Evolutionary conservation across 805 yeast genomes (phyloP).

Genomic region (Deakozyma indianensis): DNA sequence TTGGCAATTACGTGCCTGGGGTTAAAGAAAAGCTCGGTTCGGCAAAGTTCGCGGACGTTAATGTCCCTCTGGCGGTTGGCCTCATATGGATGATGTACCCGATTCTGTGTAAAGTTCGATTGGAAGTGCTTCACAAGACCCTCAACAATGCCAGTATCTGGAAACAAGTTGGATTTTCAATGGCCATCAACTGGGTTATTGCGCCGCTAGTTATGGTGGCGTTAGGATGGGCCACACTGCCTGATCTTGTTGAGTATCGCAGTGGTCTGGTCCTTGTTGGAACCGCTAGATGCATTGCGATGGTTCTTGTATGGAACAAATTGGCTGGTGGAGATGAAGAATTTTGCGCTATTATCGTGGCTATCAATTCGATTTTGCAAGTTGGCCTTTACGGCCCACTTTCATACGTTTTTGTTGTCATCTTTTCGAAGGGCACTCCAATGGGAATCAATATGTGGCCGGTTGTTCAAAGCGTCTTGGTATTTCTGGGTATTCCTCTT

Average conservation of each 20-base stretch:
- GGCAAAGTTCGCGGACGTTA: conserved; percentile 14
- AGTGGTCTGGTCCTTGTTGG: conserved; percentile 47
- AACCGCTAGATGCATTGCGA: conserved; percentile 45
- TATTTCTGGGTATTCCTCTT: conserved; percentile 41
- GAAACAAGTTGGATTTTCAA: conserved; percentile 25
- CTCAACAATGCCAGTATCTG: conserved; percentile 13
- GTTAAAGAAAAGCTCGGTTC: conserved; percentile 9
- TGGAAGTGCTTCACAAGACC: conserved; percentile 28
- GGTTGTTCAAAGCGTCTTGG: conserved; percentile 36
- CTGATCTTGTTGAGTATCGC: conserved; percentile 34
- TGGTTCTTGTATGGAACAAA: conserved; percentile 47
- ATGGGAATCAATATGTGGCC: conserved; percentile 19
- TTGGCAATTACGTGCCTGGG: conserved; percentile 14
- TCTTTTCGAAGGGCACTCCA: conserved; percentile 20
- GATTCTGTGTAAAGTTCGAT: conserved; percentile 38
- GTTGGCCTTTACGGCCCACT: conserved; percentile 39
- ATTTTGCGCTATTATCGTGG: conserved; percentile 38
- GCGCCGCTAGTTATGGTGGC: conserved; percentile 45
- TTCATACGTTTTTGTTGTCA: conserved; percentile 32
- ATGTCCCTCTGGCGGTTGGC: conserved; percentile 27
- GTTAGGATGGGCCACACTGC: conserved; percentile 37
- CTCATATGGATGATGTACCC: conserved; percentile 44
- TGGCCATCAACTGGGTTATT: conserved; percentile 38
- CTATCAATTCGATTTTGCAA: conserved; percentile 37
- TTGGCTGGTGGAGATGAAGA: conserved; percentile 37